phyloP scores from a whole-genome alignment of 2,329 filamentous ascomycete genomes.

The Cephalotrichum gorgonifer region DNA sequence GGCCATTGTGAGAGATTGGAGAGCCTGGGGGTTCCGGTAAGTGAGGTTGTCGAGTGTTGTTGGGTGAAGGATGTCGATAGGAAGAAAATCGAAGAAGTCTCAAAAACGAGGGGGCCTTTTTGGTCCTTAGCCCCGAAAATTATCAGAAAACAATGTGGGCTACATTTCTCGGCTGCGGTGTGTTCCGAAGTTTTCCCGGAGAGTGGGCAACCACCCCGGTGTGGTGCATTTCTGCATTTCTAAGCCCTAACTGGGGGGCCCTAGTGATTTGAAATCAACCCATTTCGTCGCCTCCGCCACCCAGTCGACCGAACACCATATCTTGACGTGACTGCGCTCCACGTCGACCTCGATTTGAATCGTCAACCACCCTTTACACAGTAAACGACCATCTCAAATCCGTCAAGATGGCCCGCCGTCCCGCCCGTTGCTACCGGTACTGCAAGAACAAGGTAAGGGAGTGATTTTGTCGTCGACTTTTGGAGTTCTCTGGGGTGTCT shows the following conservation, averaged over 20 bases:
- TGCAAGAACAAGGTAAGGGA: slow-evolving; percentile 99
- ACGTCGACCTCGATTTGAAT: slow-evolving; percentile 10
- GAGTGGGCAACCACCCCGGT: too few species aligned
- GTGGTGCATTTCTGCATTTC: not conserved
- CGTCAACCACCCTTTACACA: slow-evolving; percentile 20
- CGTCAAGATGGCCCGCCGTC: slow-evolving; percentile 97
- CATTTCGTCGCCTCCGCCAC: slow-evolving; percentile 18
- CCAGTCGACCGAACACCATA: not conserved
- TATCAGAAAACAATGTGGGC: slow-evolving; percentile 4
- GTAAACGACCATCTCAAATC: slow-evolving; percentile 24
- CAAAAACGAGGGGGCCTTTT: slow-evolving; percentile 7
- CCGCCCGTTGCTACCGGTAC: slow-evolving; percentile 99
- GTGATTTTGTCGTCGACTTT: not conserved
- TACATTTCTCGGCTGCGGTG: not conserved
- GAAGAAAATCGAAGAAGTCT: slow-evolving; percentile 12
- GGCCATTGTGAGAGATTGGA: slow-evolving; percentile 50
- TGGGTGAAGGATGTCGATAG: slow-evolving; percentile 12
- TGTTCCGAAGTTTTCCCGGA: not conserved
- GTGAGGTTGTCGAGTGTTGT: slow-evolving; percentile 20
- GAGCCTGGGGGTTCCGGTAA: slow-evolving; percentile 7
- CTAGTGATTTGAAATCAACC: slow-evolving; percentile 45
- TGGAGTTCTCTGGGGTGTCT: not conserved
- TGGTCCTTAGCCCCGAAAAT: slow-evolving; percentile 4
- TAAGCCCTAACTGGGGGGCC: slow-evolving; percentile 6
- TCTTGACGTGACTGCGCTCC: not conserved